Base-by-base conservation (phyloP, 805 yeast genomes). In the Saccharomycopsis fodiens region DNA sequence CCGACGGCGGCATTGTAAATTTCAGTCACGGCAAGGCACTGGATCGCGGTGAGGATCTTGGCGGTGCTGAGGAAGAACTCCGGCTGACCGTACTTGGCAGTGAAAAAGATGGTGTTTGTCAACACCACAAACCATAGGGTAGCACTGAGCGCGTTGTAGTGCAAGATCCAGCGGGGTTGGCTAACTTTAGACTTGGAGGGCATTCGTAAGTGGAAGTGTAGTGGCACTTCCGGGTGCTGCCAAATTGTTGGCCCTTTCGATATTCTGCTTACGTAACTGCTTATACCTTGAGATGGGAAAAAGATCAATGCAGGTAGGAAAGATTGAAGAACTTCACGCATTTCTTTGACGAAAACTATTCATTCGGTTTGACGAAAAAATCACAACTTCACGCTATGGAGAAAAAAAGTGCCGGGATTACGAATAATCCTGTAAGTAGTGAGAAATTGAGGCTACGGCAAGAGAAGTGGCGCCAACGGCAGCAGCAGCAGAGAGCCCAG, bases 1-100 rank as follows among this genome's bases (percentile, higher is more conserved):
- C 97, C 97, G 1, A 76, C 61, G 2, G 77, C 69, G 1, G 96
- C 75, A 61, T 91, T 93, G 57, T 77, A 70, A 19, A 91, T 74
- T 62, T 91, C 98, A 42, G 85, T 71, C 1, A 86, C 53, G 0
- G 97, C 97, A 40, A 79, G 66, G 16, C 85, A 72, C 66, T 91
- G 98, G 42, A 89, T 76, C 39, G 68, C 60, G 2, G 83, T 79
- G 40, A 84, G 72, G 54, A 79, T 63, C 17, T 68, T 64, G 23
- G 72, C 70, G 4, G 94, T 75, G 46, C 76, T 71, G 4, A 71
- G 70, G 50, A 80, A 85, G 25, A 82, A 73, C 38, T 64, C 64
- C 16, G 88, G 88, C 53, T 85, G 85, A 2, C 91, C 89, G 45
- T 55, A 22, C 3, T 64, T 51, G 4, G 69, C 61, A 34, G 64